Conservation (phyloP, 2,329 filamentous ascomycete genomes). For the Clarireedia sp. region DNA sequence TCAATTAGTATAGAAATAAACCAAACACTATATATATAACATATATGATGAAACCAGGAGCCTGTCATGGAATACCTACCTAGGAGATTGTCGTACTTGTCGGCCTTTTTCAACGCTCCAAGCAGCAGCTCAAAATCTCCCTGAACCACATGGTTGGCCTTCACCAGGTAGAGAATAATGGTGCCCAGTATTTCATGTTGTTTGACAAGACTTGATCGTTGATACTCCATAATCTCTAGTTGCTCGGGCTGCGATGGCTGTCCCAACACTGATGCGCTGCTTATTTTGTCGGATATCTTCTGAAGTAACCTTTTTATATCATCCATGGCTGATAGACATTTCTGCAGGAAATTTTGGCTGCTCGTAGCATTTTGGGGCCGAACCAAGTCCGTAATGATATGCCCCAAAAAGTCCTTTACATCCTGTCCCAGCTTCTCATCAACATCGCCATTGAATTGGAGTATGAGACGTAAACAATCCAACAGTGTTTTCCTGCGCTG, state of each 20-base stretch:
- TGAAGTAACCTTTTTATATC: slow-evolving; percentile 72
- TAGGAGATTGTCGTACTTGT: slow-evolving; percentile 65
- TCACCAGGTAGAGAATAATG: slow-evolving; percentile 72
- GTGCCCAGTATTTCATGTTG: slow-evolving; percentile 85
- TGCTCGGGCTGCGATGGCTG: slow-evolving; percentile 54
- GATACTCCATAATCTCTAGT: slow-evolving; percentile 71
- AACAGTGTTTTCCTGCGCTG: slow-evolving; percentile 75
- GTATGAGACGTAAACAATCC: slow-evolving; percentile 72
- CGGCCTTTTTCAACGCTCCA: slow-evolving; percentile 56
- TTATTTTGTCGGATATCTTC: slow-evolving; percentile 65
- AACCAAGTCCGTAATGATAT: slow-evolving; percentile 16
- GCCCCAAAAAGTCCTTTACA: slow-evolving; percentile 49
- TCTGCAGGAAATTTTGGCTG: slow-evolving; percentile 53
- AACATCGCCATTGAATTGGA: slow-evolving; percentile 45
- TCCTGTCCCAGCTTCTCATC: slow-evolving; percentile 34
- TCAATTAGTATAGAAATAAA: slow-evolving; percentile 14
- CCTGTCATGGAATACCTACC: slow-evolving; percentile 30
- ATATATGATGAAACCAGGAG: background rate
- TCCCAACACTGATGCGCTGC: slow-evolving; percentile 67
- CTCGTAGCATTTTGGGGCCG: slow-evolving; percentile 31
- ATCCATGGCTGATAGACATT: slow-evolving; percentile 69
- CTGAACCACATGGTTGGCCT: slow-evolving; percentile 60
- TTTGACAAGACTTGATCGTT: slow-evolving; percentile 69
- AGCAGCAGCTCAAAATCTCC: slow-evolving; percentile 71
- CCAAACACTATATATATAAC: background rate